Conservation (phyloP, 768 basidiomycete species). For the Guyanaporus albipodus region DNA sequence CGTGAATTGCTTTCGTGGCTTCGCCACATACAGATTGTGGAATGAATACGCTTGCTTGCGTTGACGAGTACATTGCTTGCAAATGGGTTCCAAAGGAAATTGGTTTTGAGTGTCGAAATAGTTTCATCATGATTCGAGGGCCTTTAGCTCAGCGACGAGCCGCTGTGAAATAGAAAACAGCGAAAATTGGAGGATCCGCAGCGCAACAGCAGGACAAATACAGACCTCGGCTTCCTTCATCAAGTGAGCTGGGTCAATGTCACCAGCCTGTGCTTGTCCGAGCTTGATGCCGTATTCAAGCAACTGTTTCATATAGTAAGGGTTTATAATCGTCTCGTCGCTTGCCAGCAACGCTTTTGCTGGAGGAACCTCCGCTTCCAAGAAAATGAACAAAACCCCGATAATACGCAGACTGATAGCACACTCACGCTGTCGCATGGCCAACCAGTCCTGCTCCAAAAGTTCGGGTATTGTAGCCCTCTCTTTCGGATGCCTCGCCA, state of each 20-base stretch:
- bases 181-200: background rate
- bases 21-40: conserved; percentile 27
- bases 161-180: conserved; percentile 39
- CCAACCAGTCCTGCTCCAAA: conserved; percentile 76
- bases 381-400: background rate
- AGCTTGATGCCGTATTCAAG: conserved; percentile 67
- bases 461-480: conserved; percentile 86
- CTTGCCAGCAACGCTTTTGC: conserved; percentile 35
- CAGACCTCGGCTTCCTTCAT: conserved; percentile 55
- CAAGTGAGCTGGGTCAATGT: conserved; percentile 45
- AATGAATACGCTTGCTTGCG: conserved; percentile 20
- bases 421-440: conserved; percentile 41
- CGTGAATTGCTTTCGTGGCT: conserved; percentile 22
- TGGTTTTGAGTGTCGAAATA: conserved; percentile 1
- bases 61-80: conserved; percentile 28
- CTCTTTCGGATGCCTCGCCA: conserved; percentile 75
- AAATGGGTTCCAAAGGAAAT: conserved; percentile 11
- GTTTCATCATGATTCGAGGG: conserved; percentile 37
- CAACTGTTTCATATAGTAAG: conserved; percentile 75
- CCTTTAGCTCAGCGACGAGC: conserved; percentile 60
- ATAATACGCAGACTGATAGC: background rate
- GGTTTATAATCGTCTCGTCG: conserved; percentile 72
- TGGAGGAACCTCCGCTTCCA: conserved; percentile 24
- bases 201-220: background rate
- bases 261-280: conserved; percentile 39